Conservation (phyloP, 805 yeast species). For the Schizosaccharomyces octosporus region DNA sequence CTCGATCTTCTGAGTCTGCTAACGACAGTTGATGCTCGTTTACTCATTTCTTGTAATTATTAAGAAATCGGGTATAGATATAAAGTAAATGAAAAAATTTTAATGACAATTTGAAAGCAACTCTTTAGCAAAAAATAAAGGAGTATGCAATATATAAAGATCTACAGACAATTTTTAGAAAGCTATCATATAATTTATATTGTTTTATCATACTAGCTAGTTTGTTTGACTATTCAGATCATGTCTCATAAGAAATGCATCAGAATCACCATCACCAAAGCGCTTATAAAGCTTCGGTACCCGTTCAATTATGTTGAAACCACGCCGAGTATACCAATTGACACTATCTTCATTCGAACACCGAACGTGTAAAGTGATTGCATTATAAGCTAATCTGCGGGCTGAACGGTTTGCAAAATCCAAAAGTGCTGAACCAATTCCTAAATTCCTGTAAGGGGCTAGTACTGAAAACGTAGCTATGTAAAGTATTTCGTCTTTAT, state of each 20-base stretch:
- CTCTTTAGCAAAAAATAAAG: too few relatives aligned
- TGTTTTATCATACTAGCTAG: too few relatives aligned
- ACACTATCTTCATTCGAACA: conserved; percentile 19
- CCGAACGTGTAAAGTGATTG: conserved; percentile 30
- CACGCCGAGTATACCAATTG: conserved; percentile 28
- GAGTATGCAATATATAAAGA: too few relatives aligned
- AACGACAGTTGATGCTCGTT: too few relatives aligned
- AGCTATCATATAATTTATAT: too few relatives aligned
- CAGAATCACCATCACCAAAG: background rate
- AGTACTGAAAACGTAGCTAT: conserved; percentile 47
- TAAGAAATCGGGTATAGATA: too few relatives aligned
- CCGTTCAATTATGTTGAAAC: conserved; percentile 20
- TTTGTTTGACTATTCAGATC: too few relatives aligned
- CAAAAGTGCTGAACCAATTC: conserved; percentile 37
- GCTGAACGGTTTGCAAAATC: conserved; percentile 33
- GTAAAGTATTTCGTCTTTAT: conserved; percentile 21
- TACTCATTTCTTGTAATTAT: too few relatives aligned
- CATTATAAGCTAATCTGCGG: conserved; percentile 27
- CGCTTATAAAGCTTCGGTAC: conserved; percentile 21
- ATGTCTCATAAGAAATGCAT: background rate
- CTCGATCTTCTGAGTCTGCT: too few relatives aligned
- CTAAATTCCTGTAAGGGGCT: conserved; percentile 32
- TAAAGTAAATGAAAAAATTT: too few relatives aligned
- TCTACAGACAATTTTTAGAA: too few relatives aligned
- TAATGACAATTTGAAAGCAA: too few relatives aligned